Percentiles rank a stretch among this genome's conserved stretches.
Evolutionary conservation across 768 basidiomycete species (phyloP).

Genomic region (Omphalotus guepiniiformis): DNA sequence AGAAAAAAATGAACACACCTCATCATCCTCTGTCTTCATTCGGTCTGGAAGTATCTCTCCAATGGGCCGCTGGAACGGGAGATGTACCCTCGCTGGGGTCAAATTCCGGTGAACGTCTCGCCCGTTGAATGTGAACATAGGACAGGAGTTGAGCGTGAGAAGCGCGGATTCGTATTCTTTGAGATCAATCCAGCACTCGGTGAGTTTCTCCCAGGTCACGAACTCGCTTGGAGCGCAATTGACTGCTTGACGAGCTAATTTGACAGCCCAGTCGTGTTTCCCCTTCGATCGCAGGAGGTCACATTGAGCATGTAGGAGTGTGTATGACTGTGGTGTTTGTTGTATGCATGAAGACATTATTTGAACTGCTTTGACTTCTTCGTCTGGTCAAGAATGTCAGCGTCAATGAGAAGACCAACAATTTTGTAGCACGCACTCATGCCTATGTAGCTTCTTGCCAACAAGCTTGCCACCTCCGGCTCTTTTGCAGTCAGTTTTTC

Average conservation of each 20-base stretch:
- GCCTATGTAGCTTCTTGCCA: slow-evolving; percentile 90
- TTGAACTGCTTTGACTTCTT: slow-evolving; percentile 97
- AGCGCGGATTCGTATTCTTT: slow-evolving; percentile 86
- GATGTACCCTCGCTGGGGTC: slow-evolving; percentile 72
- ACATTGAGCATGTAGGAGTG: slow-evolving; percentile 90
- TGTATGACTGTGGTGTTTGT: slow-evolving; percentile 88
- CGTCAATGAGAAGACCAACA: not conserved
- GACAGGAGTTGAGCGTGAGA: slow-evolving; percentile 96
- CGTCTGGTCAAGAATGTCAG: slow-evolving; percentile 55
- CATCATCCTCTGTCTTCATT: slow-evolving; percentile 78
- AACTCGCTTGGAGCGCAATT: slow-evolving; percentile 99
- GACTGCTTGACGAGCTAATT: slow-evolving; percentile 90
- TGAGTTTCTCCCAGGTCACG: slow-evolving; percentile 97
- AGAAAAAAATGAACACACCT: slow-evolving; percentile 37
- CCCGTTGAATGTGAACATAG: slow-evolving; percentile 99
- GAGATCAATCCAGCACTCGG: slow-evolving; percentile 89
- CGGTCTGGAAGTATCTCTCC: slow-evolving; percentile 88
- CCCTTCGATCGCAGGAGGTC: slow-evolving; percentile 90
- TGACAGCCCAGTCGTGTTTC: slow-evolving; percentile 83
- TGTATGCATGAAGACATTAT: slow-evolving; percentile 84
- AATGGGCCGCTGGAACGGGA: slow-evolving; percentile 83
- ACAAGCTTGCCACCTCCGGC: slow-evolving; percentile 82
- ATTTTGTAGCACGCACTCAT: slow-evolving; percentile 70
- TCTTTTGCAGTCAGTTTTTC: slow-evolving; percentile 85
- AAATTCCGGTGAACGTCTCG: slow-evolving; percentile 88